phyloP scores from a whole-genome alignment of 768 basidiomycete genomes.

The Termitomyces titanicus region DNA sequence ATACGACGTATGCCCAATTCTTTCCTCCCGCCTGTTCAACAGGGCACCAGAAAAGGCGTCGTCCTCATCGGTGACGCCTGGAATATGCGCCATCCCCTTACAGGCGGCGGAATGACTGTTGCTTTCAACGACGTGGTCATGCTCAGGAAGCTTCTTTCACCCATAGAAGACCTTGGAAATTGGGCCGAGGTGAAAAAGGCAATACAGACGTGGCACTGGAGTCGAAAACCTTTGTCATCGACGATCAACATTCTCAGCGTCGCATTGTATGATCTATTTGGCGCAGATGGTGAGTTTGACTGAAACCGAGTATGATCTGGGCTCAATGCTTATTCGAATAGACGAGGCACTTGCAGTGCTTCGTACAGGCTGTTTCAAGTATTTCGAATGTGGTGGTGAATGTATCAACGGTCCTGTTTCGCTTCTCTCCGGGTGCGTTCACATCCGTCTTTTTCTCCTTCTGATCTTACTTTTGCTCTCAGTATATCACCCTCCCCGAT shows the following conservation, averaged over 20 bases:
- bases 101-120: constrained; percentile 98
- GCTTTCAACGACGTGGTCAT: constrained; percentile 84
- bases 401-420: constrained; percentile 87
- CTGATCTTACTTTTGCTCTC: not conserved
- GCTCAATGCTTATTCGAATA: constrained; percentile 20
- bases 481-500: constrained; percentile 81
- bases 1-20: constrained; percentile 94
- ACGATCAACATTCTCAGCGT: constrained; percentile 93
- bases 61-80: constrained; percentile 92
- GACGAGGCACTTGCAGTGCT: constrained; percentile 62
- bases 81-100: constrained; percentile 99
- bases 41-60: constrained; percentile 66
- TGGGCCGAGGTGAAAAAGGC: constrained; percentile 48
- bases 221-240: constrained; percentile 74
- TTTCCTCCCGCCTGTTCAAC: constrained; percentile 79
- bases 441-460: not conserved
- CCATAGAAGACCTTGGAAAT: constrained; percentile 39
- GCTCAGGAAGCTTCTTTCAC: constrained; percentile 56
- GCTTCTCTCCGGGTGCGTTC: constrained; percentile 77
- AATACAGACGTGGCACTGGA: constrained; percentile 81
- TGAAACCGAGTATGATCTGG: too few species aligned
- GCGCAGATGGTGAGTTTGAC: constrained; percentile 75
- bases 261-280: constrained; percentile 92
- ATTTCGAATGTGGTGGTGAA: constrained; percentile 92
- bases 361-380: constrained; percentile 90